Conservation (phyloP, 306 rosid species). For the Crotalaria pallida region DNA sequence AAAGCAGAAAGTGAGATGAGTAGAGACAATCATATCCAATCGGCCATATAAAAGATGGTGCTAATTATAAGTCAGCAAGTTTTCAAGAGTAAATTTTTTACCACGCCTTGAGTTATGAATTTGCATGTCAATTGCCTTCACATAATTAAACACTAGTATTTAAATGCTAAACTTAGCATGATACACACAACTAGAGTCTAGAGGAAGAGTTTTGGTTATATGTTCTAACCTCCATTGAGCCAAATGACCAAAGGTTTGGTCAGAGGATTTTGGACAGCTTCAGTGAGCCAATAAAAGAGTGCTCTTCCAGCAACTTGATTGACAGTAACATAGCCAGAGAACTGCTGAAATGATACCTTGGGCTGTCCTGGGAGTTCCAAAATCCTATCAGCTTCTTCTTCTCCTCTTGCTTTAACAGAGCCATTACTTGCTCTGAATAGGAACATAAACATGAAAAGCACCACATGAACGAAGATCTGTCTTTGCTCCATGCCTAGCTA, state of each 20-base stretch:
- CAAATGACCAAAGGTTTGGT: conserved; percentile 79
- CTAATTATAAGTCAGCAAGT: no score
- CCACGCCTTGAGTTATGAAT: no score
- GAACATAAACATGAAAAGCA: conserved; percentile 28
- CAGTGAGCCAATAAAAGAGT: conserved; percentile 98
- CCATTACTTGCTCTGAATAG: not conserved
- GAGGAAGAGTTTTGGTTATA: no score
- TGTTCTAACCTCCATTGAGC: conserved; percentile 88
- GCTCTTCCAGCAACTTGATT: conserved; percentile 70
- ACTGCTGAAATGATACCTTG: conserved; percentile 64
- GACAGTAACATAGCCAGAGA: conserved; percentile 90
- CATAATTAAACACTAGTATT: no score
- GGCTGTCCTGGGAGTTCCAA: conserved; percentile 88
- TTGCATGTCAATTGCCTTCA: no score
- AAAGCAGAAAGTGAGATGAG: no score
- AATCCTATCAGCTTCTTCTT: conserved; percentile 62
- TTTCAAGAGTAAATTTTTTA: no score
- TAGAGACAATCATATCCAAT: no score
- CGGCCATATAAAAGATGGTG: no score
- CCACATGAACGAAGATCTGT: conserved; percentile 37
- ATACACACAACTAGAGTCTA: no score
- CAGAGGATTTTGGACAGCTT: conserved; percentile 50
- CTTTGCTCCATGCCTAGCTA: conserved; percentile 40
- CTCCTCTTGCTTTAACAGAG: conserved; percentile 13
- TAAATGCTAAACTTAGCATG: no score